Conservation (phyloP, 2,329 filamentous ascomycete species). For the Beauveria scarabaeidicola region DNA sequence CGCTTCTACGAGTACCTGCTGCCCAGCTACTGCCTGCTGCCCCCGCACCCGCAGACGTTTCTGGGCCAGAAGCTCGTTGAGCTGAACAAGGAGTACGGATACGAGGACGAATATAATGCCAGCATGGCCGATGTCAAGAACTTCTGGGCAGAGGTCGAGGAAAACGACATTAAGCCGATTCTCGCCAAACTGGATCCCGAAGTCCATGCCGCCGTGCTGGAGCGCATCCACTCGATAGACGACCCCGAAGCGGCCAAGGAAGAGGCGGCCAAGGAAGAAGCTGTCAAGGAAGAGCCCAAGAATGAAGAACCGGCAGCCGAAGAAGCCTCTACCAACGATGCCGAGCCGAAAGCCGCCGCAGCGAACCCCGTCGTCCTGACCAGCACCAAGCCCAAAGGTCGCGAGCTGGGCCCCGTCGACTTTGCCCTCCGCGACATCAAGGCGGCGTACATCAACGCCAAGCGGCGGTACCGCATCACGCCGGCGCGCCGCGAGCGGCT, state of each 20-base stretch:
- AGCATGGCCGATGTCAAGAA: conserved; percentile 68
- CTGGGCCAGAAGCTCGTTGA: conserved; percentile 78
- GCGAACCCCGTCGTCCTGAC: conserved; percentile 18
- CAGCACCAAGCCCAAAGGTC: conserved; percentile 31
- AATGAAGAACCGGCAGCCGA: conserved; percentile 15
- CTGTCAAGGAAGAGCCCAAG: conserved; percentile 20
- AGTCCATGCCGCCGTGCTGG: conserved; percentile 53
- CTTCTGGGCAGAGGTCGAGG: conserved; percentile 79
- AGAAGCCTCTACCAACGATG: conserved; percentile 16
- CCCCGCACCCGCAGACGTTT: conserved; percentile 82
- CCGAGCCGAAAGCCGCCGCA: conserved; percentile 14
- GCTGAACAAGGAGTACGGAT: conserved; percentile 62
- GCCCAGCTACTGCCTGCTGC: conserved; percentile 84
- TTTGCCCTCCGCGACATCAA: conserved; percentile 67
- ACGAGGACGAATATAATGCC: conserved; percentile 57
- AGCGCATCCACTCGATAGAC: conserved; percentile 43
- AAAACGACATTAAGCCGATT: conserved; percentile 68
- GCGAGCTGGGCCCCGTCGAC: conserved; percentile 45
- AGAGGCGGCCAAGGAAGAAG: conserved; percentile 13
- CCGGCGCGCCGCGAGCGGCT: conserved; percentile 62
- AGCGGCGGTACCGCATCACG: conserved; percentile 76
- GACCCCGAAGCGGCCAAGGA: conserved; percentile 10
- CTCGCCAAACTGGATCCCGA: conserved; percentile 54
- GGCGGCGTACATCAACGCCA: conserved; percentile 70
- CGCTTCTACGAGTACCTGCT: conserved; percentile 97